Percentiles rank a stretch among this genome's conserved stretches.
phyloP scores from a whole-genome alignment of 208 protist genomes.

The Acanthamoeba sp. region DNA sequence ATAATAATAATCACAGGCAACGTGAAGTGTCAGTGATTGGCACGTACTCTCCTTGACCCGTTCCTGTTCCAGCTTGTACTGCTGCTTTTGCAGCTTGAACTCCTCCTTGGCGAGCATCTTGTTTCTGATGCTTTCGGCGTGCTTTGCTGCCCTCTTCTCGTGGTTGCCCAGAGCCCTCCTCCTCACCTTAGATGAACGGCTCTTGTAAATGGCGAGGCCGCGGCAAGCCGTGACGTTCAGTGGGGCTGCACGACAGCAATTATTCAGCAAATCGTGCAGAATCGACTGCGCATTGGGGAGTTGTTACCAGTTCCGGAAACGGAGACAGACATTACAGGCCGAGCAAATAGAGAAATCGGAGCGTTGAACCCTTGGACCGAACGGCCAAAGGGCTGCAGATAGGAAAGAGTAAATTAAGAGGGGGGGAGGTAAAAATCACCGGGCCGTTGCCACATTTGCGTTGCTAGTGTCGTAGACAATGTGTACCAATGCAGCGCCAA shows the following conservation, averaged over 20 bases:
- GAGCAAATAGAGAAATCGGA: not conserved
- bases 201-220: not conserved
- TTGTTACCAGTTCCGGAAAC: not conserved
- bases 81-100: slow-evolving; percentile 56
- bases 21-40: too few relatives aligned
- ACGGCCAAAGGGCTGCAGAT: not conserved
- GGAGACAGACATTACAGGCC: not conserved
- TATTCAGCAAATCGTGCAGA: too few relatives aligned
- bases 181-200: slow-evolving; percentile 60
- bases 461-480: too few relatives aligned
- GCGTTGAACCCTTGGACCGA: not conserved
- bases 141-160: slow-evolving; percentile 27
- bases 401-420: not conserved
- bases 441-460: too few relatives aligned
- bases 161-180: slow-evolving; percentile 42
- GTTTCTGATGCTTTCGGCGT: slow-evolving; percentile 58
- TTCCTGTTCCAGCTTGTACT: slow-evolving; percentile 5
- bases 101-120: slow-evolving; percentile 56
- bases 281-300: not conserved
- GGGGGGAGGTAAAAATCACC: too few relatives aligned
- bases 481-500: not conserved
- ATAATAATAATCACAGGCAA: too few relatives aligned
- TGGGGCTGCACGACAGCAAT: too few relatives aligned
- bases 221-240: not conserved
- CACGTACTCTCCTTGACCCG: slow-evolving; percentile 57